Conservation (phyloP, 2,329 filamentous ascomycete species). For the Seiridium cupressi region DNA sequence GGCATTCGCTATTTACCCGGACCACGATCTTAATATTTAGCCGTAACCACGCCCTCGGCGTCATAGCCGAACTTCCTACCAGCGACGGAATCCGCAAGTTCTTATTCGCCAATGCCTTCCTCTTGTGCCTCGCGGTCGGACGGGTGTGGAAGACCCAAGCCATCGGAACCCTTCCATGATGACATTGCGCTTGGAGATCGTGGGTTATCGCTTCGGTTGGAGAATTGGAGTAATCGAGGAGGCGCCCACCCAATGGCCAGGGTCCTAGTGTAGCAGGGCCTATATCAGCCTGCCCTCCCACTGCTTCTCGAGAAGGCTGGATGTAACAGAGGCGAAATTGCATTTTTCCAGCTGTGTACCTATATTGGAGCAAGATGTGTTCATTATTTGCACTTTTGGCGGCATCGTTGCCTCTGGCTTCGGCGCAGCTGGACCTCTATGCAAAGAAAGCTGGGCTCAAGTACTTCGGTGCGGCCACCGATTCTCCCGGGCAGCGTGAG, state of each 20-base stretch:
- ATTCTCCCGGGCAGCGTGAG: constrained; percentile 39
- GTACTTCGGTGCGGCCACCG: constrained; percentile 64
- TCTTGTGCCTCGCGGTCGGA: background rate
- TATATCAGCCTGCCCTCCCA: background rate
- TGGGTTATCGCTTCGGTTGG: background rate
- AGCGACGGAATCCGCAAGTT: too few relatives aligned
- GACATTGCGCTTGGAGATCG: background rate
- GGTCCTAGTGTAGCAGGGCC: background rate
- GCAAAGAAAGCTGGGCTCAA: constrained; percentile 51
- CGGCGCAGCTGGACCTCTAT: constrained; percentile 42
- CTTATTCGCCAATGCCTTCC: constrained; percentile 5
- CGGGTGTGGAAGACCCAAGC: background rate
- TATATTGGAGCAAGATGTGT: constrained; percentile 18
- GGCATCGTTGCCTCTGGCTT: constrained; percentile 24
- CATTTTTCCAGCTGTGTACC: too few relatives aligned
- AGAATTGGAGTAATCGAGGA: background rate
- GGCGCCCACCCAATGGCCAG: background rate
- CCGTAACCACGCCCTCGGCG: background rate
- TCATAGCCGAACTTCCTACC: background rate
- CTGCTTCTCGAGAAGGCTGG: background rate
- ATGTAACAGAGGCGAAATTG: too few relatives aligned
- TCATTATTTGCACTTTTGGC: constrained; percentile 20
- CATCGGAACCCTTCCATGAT: background rate
- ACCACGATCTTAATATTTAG: constrained; percentile 1
- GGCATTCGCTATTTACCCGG: constrained; percentile 2